Conservation (phyloP, 192 early-diverging fungal genomes). For the Pilobolus umbonatus region DNA sequence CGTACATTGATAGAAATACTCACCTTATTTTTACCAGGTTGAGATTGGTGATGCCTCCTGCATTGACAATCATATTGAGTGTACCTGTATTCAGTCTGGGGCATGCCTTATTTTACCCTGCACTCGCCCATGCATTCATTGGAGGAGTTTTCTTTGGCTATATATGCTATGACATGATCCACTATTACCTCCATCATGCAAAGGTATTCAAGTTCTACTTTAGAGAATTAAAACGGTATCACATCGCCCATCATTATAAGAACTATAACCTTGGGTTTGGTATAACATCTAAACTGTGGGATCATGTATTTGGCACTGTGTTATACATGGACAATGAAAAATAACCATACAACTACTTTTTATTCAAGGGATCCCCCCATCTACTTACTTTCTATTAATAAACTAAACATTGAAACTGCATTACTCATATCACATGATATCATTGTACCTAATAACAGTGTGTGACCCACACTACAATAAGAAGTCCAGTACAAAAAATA, state of each 20-base stretch:
- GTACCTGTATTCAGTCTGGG: constrained; percentile 50
- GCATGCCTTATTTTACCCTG: constrained; percentile 49
- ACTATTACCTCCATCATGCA: constrained; percentile 95
- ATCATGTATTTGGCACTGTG: constrained; percentile 72
- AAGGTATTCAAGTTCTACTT: constrained; percentile 64
- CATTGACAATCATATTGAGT: constrained; percentile 63
- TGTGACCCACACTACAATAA: no score
- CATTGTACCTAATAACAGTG: no score
- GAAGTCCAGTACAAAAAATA: no score
- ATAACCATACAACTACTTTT: no score
- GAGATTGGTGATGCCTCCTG: constrained; percentile 96
- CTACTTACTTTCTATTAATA: no score
- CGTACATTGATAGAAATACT: no score
- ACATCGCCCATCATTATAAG: constrained; percentile 94
- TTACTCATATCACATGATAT: no score
- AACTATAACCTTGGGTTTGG: constrained; percentile 81
- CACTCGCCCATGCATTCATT: constrained; percentile 60
- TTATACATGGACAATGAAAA: constrained; percentile 17
- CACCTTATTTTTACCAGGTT: constrained; percentile 38
- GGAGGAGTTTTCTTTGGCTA: constrained; percentile 78
- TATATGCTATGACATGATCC: constrained; percentile 85
- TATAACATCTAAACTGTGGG: constrained; percentile 90
- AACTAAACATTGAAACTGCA: no score
- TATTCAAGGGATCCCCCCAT: no score
- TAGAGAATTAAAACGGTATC: constrained; percentile 86